Evolutionary conservation across 805 yeast species (phyloP).

Genomic region (Metschnikowia gelsemii): DNA sequence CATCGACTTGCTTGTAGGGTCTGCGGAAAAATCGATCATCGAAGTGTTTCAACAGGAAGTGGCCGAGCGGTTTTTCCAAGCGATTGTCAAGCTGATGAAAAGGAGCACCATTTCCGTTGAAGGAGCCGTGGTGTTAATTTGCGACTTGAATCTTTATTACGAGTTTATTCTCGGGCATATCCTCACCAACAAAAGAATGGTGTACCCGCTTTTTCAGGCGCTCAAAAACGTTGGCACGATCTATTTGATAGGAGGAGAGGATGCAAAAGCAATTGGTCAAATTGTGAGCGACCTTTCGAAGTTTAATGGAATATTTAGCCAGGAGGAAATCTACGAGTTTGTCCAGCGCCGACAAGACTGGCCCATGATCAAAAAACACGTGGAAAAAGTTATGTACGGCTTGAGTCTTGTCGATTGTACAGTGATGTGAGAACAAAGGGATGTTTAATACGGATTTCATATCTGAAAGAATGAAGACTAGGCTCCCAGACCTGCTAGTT

Average conservation of each 20-base stretch:
- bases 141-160: constrained; percentile 78
- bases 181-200: constrained; percentile 58
- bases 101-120: constrained; percentile 65
- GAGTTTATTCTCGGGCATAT: constrained; percentile 56
- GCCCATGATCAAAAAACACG: constrained; percentile 70
- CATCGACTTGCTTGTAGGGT: constrained; percentile 68
- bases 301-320: constrained; percentile 84
- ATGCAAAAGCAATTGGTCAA: constrained; percentile 80
- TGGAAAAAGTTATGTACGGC: constrained; percentile 95
- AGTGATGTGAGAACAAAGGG: constrained; percentile 38
- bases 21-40: constrained; percentile 82
- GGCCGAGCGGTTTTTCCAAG: constrained; percentile 78
- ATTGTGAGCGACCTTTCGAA: constrained; percentile 79
- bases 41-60: constrained; percentile 95
- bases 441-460: background rate
- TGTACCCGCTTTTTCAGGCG: constrained; percentile 74
- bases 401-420: constrained; percentile 76
- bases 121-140: constrained; percentile 81
- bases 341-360: constrained; percentile 88
- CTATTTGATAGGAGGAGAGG: constrained; percentile 66
- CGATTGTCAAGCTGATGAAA: constrained; percentile 75
- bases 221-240: constrained; percentile 83
- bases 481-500: too few relatives aligned
- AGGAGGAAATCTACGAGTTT: constrained; percentile 92
- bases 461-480: too few relatives aligned